A percentile compares a stretch with the other conserved stretches of the same genome.
These are phyloP conservation scores for Massariosphaeria phaeospora DNA, from an alignment of 495 filamentous ascomycete genomes.

Conservation along the genomic window DNA sequence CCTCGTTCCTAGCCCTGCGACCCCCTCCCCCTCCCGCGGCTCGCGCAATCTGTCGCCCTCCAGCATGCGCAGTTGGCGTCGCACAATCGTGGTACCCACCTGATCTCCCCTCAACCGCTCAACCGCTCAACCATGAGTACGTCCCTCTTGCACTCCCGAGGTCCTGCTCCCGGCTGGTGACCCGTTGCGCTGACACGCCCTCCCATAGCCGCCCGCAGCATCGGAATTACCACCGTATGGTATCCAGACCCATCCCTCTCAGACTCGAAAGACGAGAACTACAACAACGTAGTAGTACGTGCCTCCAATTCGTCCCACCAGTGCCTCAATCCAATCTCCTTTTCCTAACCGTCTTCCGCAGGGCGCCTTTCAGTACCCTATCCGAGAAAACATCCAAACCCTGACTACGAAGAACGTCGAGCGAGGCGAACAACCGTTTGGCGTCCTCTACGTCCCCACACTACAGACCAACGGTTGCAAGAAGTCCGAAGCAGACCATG, in stretches of 20 bases:
- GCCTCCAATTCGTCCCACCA: neutral
- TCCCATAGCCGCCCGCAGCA: conserved; percentile 26
- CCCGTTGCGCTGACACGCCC: neutral
- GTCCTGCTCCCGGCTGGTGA: neutral
- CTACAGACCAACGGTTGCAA: conserved; percentile 58
- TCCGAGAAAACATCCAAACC: conserved; percentile 61
- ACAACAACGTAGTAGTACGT: conserved; percentile 25
- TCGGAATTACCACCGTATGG: conserved; percentile 35
- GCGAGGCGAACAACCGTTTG: conserved; percentile 54
- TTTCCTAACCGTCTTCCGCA: conserved; percentile 32
- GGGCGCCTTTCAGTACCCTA: conserved; percentile 59
- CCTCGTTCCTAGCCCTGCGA: neutral
- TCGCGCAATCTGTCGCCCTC: neutral
- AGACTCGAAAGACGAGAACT: conserved; percentile 19
- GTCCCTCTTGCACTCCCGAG: conserved; percentile 32
- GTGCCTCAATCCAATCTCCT: neutral
- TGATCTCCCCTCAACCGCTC: neutral
- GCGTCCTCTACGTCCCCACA: conserved; percentile 78
- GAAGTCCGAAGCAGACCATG: conserved; percentile 49
- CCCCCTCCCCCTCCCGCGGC: neutral
- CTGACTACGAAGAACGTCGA: conserved; percentile 57
- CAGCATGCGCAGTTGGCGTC: conserved; percentile 14
- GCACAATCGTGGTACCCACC: neutral
- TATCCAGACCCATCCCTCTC: conserved; percentile 35
- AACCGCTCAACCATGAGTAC: conserved; percentile 35